Conservation (phyloP, 768 basidiomycete genomes). For the Chalciporus chontae region DNA sequence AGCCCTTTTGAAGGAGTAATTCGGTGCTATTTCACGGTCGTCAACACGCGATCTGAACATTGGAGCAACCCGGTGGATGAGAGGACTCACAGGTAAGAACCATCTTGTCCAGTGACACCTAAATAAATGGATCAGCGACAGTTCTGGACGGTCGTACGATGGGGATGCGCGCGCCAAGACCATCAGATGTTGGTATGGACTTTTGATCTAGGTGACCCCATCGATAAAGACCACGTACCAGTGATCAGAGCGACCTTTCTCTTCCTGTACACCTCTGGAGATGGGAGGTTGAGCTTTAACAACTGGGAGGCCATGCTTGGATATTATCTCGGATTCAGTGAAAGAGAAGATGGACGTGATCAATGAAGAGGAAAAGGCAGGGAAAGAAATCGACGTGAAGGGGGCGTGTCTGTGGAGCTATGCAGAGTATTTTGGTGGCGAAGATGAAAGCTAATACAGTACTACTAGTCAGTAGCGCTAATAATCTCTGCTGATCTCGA, state of each 20-base stretch:
- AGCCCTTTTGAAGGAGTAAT: conserved; percentile 80
- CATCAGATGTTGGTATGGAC: not conserved
- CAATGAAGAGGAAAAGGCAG: not conserved
- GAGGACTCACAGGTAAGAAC: conserved; percentile 82
- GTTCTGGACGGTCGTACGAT: not conserved
- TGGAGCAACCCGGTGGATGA: not conserved
- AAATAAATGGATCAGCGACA: conserved; percentile 12
- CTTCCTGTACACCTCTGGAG: conserved; percentile 80
- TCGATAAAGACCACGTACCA: conserved; percentile 25
- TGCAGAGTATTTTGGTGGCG: not conserved
- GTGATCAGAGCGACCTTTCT: conserved; percentile 94
- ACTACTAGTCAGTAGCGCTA: no score
- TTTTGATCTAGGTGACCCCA: not conserved
- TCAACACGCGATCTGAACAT: conserved; percentile 3
- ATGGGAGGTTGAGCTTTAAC: conserved; percentile 54
- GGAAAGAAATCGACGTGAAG: not conserved
- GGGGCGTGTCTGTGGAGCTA: conserved; percentile 1
- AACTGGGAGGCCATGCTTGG: conserved; percentile 31
- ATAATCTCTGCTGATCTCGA: no score
- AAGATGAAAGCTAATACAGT: no score
- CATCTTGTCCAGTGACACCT: conserved; percentile 97
- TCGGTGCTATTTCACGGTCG: conserved; percentile 55
- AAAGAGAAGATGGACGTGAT: not conserved
- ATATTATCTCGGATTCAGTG: not conserved
- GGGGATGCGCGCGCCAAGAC: not conserved